phyloP scores from a whole-genome alignment of 1,284 basidiomycete species.

The Erythrobasidium hasegawianum region DNA sequence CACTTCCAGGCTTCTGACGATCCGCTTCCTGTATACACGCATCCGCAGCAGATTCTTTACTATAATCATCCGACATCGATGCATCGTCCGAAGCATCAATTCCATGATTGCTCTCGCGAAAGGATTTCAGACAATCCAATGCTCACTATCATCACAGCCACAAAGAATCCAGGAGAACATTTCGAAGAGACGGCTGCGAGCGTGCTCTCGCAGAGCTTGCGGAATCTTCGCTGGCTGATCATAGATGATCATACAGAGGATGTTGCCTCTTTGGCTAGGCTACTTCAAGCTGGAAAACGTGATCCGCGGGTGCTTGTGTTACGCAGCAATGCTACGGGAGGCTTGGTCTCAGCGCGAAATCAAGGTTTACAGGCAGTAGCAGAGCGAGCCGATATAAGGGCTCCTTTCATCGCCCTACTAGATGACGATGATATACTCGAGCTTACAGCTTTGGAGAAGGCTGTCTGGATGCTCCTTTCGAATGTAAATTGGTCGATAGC shows the following conservation, averaged over 20 bases:
- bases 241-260: conserved; percentile 38
- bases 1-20: conserved; percentile 25
- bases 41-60: conserved; percentile 34
- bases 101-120: conserved; percentile 35
- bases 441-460: conserved; percentile 41
- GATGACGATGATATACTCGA: conserved; percentile 43
- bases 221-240: conserved; percentile 41
- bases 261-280: conserved; percentile 3
- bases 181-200: conserved; percentile 36
- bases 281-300: conserved; percentile 9
- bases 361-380: conserved; percentile 36
- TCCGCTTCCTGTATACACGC: conserved; percentile 37
- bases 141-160: conserved; percentile 40
- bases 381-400: conserved; percentile 9
- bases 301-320: conserved; percentile 39
- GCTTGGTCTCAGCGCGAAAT: conserved; percentile 36
- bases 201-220: conserved; percentile 39
- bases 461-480: conserved; percentile 40
- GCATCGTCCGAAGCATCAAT: conserved; percentile 36
- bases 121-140: conserved; percentile 28
- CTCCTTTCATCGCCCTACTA: conserved; percentile 35
- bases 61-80: conserved; percentile 36
- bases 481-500: conserved; percentile 40
- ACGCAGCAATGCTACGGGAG: conserved; percentile 32
- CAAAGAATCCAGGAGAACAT: conserved; percentile 36